Percentiles rank a stretch among this genome's conserved stretches.
phyloP scores from a whole-genome alignment of 352 stramenopile species.

The Aphanomyces stellatus region DNA sequence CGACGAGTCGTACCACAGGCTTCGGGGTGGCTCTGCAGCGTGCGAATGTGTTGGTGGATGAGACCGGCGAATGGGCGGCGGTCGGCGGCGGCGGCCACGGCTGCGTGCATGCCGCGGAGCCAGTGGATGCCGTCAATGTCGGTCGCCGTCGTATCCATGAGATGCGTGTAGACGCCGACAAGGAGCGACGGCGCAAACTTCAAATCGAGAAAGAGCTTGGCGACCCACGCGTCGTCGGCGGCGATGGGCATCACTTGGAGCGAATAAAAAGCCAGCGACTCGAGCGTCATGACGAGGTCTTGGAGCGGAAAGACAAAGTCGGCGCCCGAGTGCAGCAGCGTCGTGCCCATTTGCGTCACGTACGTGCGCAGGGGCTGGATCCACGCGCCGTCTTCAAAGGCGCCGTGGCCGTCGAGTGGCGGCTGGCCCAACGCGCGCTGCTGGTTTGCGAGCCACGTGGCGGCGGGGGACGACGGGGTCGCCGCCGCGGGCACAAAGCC shows the following conservation, averaged over 20 bases:
- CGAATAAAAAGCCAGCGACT: neutral
- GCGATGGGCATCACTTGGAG: neutral
- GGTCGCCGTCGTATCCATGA: neutral
- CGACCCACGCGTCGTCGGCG: neutral
- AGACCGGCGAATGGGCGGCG: neutral
- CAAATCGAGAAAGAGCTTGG: constrained; percentile 7
- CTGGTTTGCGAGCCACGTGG: neutral
- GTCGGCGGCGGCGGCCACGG: neutral
- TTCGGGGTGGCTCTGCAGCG: neutral
- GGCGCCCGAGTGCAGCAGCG: constrained; percentile 1
- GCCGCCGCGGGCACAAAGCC: neutral
- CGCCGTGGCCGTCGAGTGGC: neutral
- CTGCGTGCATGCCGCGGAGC: neutral
- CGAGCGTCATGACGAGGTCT: neutral
- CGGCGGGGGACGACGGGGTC: neutral
- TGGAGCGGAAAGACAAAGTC: constrained; percentile 15
- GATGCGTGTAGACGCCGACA: neutral
- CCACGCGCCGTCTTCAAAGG: constrained; percentile 15
- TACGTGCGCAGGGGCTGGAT: neutral
- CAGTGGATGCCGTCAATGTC: neutral
- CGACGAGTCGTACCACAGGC: neutral
- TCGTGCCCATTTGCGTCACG: neutral
- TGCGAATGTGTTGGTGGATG: neutral
- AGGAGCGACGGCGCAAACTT: neutral
- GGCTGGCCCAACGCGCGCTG: neutral